Conservation (phyloP, 2,329 filamentous ascomycete genomes). For the Monosporascus cannonballus region DNA sequence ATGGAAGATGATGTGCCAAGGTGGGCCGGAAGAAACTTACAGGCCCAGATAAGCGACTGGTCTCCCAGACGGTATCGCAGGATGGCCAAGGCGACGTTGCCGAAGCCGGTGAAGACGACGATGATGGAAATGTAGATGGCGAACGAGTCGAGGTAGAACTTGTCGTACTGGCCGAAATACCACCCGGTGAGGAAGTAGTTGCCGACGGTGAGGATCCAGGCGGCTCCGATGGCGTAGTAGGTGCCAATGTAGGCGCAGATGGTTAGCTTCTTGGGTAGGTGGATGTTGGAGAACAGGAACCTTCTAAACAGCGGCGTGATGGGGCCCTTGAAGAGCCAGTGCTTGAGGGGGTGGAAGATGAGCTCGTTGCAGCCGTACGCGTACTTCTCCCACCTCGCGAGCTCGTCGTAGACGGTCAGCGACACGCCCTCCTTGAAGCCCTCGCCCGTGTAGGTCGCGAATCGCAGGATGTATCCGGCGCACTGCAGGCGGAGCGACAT, state of each 20-base stretch:
- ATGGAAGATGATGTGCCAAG: too few species aligned
- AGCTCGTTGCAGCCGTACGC: slow-evolving; percentile 80
- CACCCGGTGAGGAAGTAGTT: slow-evolving; percentile 75
- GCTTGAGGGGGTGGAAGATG: slow-evolving; percentile 70
- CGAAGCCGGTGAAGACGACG: slow-evolving; percentile 26
- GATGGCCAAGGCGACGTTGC: slow-evolving; percentile 43
- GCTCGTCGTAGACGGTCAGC: slow-evolving; percentile 76
- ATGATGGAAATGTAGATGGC: slow-evolving; percentile 27
- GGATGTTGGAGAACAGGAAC: slow-evolving; percentile 69
- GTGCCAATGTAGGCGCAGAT: slow-evolving; percentile 74
- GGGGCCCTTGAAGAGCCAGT: slow-evolving; percentile 67
- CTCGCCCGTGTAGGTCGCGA: slow-evolving; percentile 68
- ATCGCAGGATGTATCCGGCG: slow-evolving; percentile 64
- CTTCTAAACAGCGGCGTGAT: slow-evolving; percentile 73
- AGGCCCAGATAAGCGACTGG: slow-evolving; percentile 37
- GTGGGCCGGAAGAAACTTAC: slow-evolving; percentile 18
- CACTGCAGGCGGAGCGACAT: slow-evolving; percentile 74
- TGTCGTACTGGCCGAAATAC: slow-evolving; percentile 44
- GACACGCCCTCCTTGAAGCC: slow-evolving; percentile 81
- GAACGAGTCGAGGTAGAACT: slow-evolving; percentile 60
- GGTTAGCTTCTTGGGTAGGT: slow-evolving; percentile 69
- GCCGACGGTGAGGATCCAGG: slow-evolving; percentile 65
- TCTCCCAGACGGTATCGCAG: slow-evolving; percentile 54
- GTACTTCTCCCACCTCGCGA: slow-evolving; percentile 83
- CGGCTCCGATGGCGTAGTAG: slow-evolving; percentile 72